Percentiles rank a stretch among this genome's conserved stretches.
These are phyloP conservation scores for Closterium sp. DNA, from an alignment of 139 green algal genomes.

Conservation along the genomic window DNA sequence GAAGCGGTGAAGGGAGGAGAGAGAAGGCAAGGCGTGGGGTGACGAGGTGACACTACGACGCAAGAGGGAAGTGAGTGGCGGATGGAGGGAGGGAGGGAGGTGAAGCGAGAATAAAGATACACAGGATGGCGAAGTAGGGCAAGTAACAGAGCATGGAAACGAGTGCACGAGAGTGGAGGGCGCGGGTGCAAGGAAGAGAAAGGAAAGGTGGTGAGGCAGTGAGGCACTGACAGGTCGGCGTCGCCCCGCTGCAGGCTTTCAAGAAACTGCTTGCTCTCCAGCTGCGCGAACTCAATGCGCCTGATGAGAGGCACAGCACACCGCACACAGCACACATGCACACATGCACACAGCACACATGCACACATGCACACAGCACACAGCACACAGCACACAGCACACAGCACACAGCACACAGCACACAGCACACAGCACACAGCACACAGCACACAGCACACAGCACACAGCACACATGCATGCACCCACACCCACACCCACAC, in stretches of 20 bases:
- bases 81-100: not conserved
- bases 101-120: not conserved
- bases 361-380: not conserved
- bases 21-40: not conserved
- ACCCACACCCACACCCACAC: not conserved
- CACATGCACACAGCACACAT: not conserved
- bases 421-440: not conserved
- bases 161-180: not conserved
- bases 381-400: not conserved
- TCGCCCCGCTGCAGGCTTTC: constrained; percentile 6
- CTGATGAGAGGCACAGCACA: not conserved
- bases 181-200: too few relatives aligned
- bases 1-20: not conserved
- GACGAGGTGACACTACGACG: too few relatives aligned
- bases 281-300: constrained; percentile 41
- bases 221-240: constrained; percentile 31
- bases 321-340: not conserved
- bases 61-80: not conserved
- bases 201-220: too few relatives aligned
- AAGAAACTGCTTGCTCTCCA: constrained; percentile 29
- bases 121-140: not conserved
- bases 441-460: not conserved
- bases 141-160: not conserved
- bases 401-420: not conserved
- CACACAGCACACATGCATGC: not conserved